Evolutionary conservation across 257 asterid species (phyloP).

Genomic region (Salvia rosmarinus): DNA sequence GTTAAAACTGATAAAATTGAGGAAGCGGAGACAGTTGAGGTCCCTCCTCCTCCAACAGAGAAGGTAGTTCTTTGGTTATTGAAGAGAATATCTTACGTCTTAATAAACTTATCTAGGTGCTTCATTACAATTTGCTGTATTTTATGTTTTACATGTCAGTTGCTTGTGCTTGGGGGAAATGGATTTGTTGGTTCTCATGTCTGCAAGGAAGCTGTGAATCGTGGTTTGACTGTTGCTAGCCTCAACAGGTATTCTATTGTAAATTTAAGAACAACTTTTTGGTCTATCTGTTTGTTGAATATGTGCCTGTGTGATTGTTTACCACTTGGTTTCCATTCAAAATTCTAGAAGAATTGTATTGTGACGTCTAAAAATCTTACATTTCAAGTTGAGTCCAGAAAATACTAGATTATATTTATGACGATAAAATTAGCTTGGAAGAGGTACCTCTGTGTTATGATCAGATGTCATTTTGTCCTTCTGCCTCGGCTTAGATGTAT

Average conservation of each 20-base stretch:
- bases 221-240: conserved; percentile 82
- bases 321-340: background rate
- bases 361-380: background rate
- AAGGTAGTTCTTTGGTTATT: conserved; percentile 57
- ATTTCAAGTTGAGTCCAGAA: conserved; percentile 4
- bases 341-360: background rate
- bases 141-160: conserved; percentile 47
- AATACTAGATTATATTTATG: background rate
- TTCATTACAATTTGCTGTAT: background rate
- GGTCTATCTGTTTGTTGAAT: conserved; percentile 21
- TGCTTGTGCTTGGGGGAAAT: conserved; percentile 97
- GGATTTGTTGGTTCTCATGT: conserved; percentile 97
- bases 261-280: conserved; percentile 4
- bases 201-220: conserved; percentile 83
- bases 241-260: conserved; percentile 73
- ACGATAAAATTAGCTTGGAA: conserved; percentile 5
- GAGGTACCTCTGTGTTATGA: conserved; percentile 13
- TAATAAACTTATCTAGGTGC: conserved; percentile 15
- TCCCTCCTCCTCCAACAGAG: conserved; percentile 83
- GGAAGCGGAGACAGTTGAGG: conserved; percentile 84
- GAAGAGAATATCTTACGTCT: conserved; percentile 9
- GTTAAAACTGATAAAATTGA: conserved; percentile 59
- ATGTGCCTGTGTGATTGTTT: conserved; percentile 1
- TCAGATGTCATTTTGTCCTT: background rate
- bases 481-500: background rate